Evolutionary conservation across 2,329 filamentous ascomycete species (phyloP), one percentile per base, ranked within the genome.

Genomic region (Chaetothyriales sp.): DNA sequence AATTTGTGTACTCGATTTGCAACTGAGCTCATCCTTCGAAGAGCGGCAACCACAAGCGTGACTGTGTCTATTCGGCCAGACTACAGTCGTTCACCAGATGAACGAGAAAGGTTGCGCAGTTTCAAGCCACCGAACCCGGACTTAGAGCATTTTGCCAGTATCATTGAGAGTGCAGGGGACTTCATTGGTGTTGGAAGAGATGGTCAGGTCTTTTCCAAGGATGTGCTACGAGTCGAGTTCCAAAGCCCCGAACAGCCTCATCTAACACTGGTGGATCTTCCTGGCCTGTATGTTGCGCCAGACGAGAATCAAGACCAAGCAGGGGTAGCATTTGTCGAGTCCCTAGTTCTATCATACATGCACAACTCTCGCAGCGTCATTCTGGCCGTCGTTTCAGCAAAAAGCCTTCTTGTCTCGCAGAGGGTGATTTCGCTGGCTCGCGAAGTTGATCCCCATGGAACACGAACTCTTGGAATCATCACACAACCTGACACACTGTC

Each of bases 301-400:
- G 51, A 53, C 49, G 50, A 55, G 43, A 61, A 4, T 57, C 63
- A 68, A 64, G 48, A 53, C 52, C 25, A 57, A 55, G 6, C 57
- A 43, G 76, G 77, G 32, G 75, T 75, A 49, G 65, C 70, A 54
- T 71, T 74, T 1, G 76, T 79, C 46, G 70, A 75, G 42, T 56
- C 67, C 0, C 64, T 80, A 3, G 65, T 65, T 0, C 50, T 62
- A 32, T 55, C 52, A 3, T 74, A 74, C 47, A 70, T 74, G 51
- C 55, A 58, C 6, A 63, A 70, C 22, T 59, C 64, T 4, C 61
- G 68, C 22, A 73, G 67, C 28, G 70, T 75, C 36, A 70, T 71
- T 26, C 61, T 76, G 2, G 70, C 71, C 1, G 69, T 75, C 0
- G 57, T 75, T 2, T 68, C 66, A 4, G 71, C 70, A 0, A 66